Evolutionary conservation across 2,329 filamentous ascomycete species (phyloP), one percentile per base, ranked within the genome.

Genomic region (Trichoderma cornu-damae): DNA sequence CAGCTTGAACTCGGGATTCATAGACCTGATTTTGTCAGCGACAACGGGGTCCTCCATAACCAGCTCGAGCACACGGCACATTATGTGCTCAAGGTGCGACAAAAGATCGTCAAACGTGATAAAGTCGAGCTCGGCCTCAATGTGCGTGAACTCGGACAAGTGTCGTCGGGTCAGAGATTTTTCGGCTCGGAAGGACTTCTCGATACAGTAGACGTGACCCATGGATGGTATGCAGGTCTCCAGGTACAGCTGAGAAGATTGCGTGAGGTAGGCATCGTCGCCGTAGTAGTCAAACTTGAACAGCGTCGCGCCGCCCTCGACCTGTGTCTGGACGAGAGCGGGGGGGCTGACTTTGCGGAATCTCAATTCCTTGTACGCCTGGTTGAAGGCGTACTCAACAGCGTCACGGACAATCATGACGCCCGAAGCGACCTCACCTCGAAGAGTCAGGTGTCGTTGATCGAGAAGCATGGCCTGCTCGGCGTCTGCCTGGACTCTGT

Each of bases 131-230:
- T 99, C 94, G 59, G 87, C 93, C 76, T 99, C 94, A 64, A 99
- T 83, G 77, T 99, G 94, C 1, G 92, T 96, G 78, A 96, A 99
- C 75, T 99, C 94, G 47, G 90, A 89, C 67, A 99, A 77, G 72
- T 99, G 94, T 68, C 94, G 89, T 61, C 94, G 88, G 49, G 94
- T 99, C 58, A 97, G 80, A 6, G 88, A 93, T 77, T 96, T 96
- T 75, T 99, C 94, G 12, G 94, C 94, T 61, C 94, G 92, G 86
- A 99, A 99, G 2, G 93, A 97, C 73, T 96, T 96, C 74, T 96
- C 92, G 67, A 99, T 93, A 71, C 93, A 97, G 82, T 95, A 99
- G 53, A 96, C 91, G 70, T 96, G 90, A 65, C 94, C 94, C 67
- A 97, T 81, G 51, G 88, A 90, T 9, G 93, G 90, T 30, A 99